Evolutionary conservation across 805 yeast species (phyloP), one percentile per base, ranked within the genome.

Genomic region (Dipodascopsis uninucleata): DNA sequence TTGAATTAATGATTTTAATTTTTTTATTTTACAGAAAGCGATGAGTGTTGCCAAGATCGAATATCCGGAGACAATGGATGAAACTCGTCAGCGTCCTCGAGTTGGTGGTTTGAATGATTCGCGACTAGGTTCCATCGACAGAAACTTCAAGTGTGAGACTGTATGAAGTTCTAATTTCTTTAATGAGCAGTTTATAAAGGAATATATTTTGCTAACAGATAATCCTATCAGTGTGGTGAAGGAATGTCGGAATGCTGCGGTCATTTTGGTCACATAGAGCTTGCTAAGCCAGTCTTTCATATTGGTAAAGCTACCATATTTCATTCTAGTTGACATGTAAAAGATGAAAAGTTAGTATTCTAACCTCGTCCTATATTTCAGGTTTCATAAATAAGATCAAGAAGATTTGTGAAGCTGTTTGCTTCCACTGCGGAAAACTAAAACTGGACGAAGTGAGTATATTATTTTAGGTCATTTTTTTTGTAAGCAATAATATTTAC

Each of bases 241-340:
- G 96, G 90, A 59, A 93, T 93, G 97, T 86, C 90, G 49, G 97
- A 93, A 66, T 93, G 99, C 69, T 97, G 97, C 0, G 99, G 99
- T 49, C 99, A 93, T 71, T 93, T 93, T 69, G 99, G 99, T 57
- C 99, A 93, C 63, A 93, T 93, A 51, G 99, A 93, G 65, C 75
- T 93, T 55, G 97, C 98, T 28, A 93, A 90, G 65, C 98, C 99
- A 10, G 99, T 93, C 29, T 93, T 93, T 70, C 98, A 93, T 67
- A 87, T 93, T 65, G 98, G 96, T 59, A 36, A 28, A 58, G 17
- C 22, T 21, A 20, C 18, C 4, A 9, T 14, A 8, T 10, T 4
- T 20, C 3, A 10, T 17, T 16, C 31, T 10, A 20, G 26, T 35
- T 17, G 25, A 17, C 5, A 21, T 24, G 12, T 14, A 10, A 20